Conservation (phyloP, 257 asterid species). For the Ilex asprella region DNA sequence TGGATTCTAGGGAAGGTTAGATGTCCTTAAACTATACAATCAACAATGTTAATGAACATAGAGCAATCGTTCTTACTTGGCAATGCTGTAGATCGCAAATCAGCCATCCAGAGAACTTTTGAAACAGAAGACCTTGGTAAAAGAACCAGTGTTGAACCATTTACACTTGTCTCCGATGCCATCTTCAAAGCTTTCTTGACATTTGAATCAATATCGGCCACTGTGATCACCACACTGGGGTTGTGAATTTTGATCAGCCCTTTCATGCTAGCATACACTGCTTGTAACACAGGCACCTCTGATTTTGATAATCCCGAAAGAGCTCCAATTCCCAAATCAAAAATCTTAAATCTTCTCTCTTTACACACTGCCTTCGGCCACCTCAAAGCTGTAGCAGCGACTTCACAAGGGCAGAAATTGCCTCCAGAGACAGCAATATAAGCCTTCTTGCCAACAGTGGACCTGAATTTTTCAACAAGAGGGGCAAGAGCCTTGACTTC, state of each 20-base stretch:
- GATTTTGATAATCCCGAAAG: slow-evolving; percentile 55
- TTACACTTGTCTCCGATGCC: slow-evolving; percentile 47
- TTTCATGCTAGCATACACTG: slow-evolving; percentile 83
- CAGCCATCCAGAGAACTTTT: slow-evolving; percentile 88
- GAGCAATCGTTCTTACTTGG: slow-evolving; percentile 46
- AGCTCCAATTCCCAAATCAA: slow-evolving; percentile 71
- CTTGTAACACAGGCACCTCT: slow-evolving; percentile 72
- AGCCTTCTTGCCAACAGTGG: slow-evolving; percentile 73
- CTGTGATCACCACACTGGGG: slow-evolving; percentile 69
- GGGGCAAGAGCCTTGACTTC: slow-evolving; percentile 80
- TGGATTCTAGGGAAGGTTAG: no score
- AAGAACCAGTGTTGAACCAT: slow-evolving; percentile 46
- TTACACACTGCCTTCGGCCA: slow-evolving; percentile 79
- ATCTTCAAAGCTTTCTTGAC: slow-evolving; percentile 75
- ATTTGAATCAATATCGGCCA: slow-evolving; percentile 48
- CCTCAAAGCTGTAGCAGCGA: slow-evolving; percentile 51
- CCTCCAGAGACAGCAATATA: slow-evolving; percentile 85
- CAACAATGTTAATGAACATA: no score
- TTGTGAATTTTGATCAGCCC: slow-evolving; percentile 81
- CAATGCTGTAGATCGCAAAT: slow-evolving; percentile 74
- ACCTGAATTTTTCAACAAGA: slow-evolving; percentile 71
- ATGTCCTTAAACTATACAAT: no score
- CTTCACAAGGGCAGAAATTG: slow-evolving; percentile 76
- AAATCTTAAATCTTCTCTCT: slow-evolving; percentile 85
- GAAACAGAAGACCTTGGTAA: slow-evolving; percentile 57